Percentiles rank a stretch among this genome's conserved stretches.
These are phyloP conservation scores for Jimgerdemannia flammicorona DNA, from an alignment of 192 early-diverging fungal genomes.

Conservation along the genomic window DNA sequence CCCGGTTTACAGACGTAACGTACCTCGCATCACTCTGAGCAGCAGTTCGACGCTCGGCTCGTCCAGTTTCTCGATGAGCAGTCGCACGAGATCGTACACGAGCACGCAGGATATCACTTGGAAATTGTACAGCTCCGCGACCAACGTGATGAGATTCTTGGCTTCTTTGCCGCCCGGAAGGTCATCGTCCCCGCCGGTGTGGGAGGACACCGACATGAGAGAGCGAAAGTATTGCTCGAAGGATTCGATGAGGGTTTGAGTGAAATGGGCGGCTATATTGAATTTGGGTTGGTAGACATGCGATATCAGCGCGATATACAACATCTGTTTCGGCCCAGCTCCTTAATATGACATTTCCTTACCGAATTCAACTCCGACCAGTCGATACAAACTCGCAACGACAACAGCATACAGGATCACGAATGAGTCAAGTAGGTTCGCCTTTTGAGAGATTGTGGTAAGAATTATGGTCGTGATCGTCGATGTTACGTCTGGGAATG, in stretches of 20 bases:
- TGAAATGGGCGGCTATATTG: conserved; percentile 57
- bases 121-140: conserved; percentile 90
- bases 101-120: conserved; percentile 80
- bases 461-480: conserved; percentile 77
- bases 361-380: conserved; percentile 85
- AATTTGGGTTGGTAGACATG: neutral
- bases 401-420: conserved; percentile 86
- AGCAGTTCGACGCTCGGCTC: conserved; percentile 90
- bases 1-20: neutral
- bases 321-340: neutral
- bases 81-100: conserved; percentile 81
- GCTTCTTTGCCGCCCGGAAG: conserved; percentile 61
- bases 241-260: conserved; percentile 70
- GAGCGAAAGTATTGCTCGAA: conserved; percentile 58
- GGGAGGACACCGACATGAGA: conserved; percentile 30
- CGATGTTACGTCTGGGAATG: conserved; percentile 72
- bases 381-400: conserved; percentile 72
- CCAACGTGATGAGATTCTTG: conserved; percentile 75
- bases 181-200: conserved; percentile 35
- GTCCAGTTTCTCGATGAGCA: conserved; percentile 63
- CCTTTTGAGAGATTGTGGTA: conserved; percentile 72
- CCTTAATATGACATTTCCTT: conserved; percentile 14
- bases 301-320: neutral
- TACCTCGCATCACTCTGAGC: conserved; percentile 73
- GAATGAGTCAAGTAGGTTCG: conserved; percentile 90